Evolutionary conservation across 768 basidiomycete genomes (phyloP).

Genomic region (Suillus hirtellus): DNA sequence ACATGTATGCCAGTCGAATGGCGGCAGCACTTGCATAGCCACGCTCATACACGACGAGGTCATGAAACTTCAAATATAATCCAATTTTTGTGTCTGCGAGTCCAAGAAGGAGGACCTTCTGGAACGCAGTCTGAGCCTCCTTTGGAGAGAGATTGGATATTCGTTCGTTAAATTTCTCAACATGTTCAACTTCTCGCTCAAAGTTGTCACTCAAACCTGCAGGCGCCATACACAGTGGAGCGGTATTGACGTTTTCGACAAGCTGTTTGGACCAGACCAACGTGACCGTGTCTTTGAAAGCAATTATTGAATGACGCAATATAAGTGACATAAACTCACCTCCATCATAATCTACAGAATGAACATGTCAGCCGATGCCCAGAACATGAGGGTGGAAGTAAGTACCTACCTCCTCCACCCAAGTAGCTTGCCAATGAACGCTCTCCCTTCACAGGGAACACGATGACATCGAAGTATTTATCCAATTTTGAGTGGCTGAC

Average conservation of each 20-base stretch:
- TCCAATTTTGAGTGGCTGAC: constrained; percentile 50
- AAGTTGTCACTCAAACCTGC: constrained; percentile 44
- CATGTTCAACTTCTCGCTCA: constrained; percentile 48
- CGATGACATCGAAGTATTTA: constrained; percentile 59
- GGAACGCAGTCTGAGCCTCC: constrained; percentile 42
- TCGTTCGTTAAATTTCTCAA: constrained; percentile 44
- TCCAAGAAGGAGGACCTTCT: constrained; percentile 48
- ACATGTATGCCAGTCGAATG: constrained; percentile 68
- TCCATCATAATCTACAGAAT: constrained; percentile 65
- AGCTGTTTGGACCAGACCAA: constrained; percentile 46
- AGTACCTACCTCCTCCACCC: constrained; percentile 66
- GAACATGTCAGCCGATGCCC: constrained; percentile 1
- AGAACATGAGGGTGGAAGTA: neutral
- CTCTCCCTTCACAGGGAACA: constrained; percentile 52
- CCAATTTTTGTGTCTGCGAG: constrained; percentile 55
- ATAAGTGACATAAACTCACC: constrained; percentile 40
- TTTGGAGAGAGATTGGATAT: constrained; percentile 21
- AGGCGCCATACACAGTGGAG: constrained; percentile 45
- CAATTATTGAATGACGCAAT: neutral
- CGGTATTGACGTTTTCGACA: constrained; percentile 50
- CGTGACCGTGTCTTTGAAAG: constrained; percentile 50
- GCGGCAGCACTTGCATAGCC: constrained; percentile 51
- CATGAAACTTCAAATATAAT: constrained; percentile 62
- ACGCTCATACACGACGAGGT: constrained; percentile 47
- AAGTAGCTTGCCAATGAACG: constrained; percentile 64